Evolutionary conservation across 2,329 filamentous ascomycete genomes (phyloP).

Genomic region (Hymenoscyphus scutula): DNA sequence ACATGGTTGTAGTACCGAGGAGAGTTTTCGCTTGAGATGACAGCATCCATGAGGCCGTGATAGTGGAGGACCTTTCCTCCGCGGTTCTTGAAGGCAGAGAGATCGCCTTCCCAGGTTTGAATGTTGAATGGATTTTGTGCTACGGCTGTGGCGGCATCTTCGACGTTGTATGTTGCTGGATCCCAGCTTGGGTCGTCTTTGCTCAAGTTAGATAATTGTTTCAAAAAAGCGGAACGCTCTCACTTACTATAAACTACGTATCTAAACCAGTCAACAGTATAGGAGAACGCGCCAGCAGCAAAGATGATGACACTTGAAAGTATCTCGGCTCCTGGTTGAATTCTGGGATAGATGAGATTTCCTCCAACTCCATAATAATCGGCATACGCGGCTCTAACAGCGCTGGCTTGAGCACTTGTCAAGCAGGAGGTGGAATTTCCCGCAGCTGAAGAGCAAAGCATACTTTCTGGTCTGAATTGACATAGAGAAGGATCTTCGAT

Average conservation of each 20-base stretch:
- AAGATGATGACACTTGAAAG: constrained; percentile 27
- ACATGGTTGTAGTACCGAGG: constrained; percentile 45
- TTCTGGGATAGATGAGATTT: constrained; percentile 48
- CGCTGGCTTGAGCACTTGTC: constrained; percentile 42
- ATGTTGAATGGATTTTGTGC: constrained; percentile 24
- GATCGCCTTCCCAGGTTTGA: constrained; percentile 24
- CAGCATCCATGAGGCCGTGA: constrained; percentile 23
- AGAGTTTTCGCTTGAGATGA: constrained; percentile 44
- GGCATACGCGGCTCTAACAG: constrained; percentile 43
- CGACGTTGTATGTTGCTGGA: constrained; percentile 39
- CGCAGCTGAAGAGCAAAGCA: constrained; percentile 22
- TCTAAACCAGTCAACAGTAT: constrained; percentile 47
- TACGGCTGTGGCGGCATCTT: constrained; percentile 34
- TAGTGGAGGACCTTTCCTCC: constrained; percentile 27
- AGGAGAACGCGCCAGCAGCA: constrained; percentile 41
- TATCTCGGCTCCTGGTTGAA: constrained; percentile 47
- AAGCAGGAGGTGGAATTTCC: constrained; percentile 42
- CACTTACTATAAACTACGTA: constrained; percentile 43
- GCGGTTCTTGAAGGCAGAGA: constrained; percentile 20
- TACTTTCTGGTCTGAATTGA: constrained; percentile 32
- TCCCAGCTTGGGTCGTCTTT: constrained; percentile 39
- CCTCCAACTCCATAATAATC: constrained; percentile 44
- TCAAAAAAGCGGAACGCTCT: not conserved
- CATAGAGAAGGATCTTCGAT: constrained; percentile 41
- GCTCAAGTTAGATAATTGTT: not conserved